A percentile compares a stretch with the other conserved stretches of the same genome.
These are phyloP conservation scores for Onygenales sp. DNA, from an alignment of 2,329 filamentous ascomycete species.

Conservation along the genomic window DNA sequence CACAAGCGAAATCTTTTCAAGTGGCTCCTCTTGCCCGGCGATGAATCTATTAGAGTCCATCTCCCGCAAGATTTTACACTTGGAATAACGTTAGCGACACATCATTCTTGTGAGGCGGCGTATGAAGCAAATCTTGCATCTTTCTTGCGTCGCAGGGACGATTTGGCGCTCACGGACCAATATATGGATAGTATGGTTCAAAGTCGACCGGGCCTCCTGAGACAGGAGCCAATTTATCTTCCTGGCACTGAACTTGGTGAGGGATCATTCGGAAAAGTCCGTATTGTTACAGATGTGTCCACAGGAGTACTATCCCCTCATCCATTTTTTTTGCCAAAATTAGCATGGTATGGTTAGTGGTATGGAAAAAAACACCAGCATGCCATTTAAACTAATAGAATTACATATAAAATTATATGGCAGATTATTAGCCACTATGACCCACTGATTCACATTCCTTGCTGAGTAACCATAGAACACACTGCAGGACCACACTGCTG, in stretches of 20 bases:
- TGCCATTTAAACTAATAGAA: no score
- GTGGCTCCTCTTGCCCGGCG: conserved; percentile 7
- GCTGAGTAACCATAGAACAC: no score
- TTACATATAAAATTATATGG: no score
- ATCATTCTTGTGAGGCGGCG: conserved; percentile 2
- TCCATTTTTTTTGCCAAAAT: no score
- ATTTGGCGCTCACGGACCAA: neutral
- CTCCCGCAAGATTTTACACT: no score
- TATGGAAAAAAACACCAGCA: no score
- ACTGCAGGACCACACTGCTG: no score
- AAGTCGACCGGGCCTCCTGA: conserved; percentile 1
- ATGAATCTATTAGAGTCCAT: no score
- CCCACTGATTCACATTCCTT: no score
- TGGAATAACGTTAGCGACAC: neutral
- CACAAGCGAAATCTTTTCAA: conserved; percentile 6
- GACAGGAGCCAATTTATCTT: conserved; percentile 8
- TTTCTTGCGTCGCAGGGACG: conserved; percentile 1
- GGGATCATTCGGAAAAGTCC: conserved; percentile 7
- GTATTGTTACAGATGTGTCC: conserved; percentile 6
- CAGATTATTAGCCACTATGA: no score
- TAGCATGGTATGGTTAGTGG: no score
- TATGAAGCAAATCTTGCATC: conserved; percentile 4
- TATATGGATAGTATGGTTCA: neutral
- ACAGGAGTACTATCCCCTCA: no score
- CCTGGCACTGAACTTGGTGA: neutral